Percentiles rank a stretch among this genome's conserved stretches.
phyloP scores from a whole-genome alignment of 2,329 filamentous ascomycete species.

The Fusarium albosuccineum region DNA sequence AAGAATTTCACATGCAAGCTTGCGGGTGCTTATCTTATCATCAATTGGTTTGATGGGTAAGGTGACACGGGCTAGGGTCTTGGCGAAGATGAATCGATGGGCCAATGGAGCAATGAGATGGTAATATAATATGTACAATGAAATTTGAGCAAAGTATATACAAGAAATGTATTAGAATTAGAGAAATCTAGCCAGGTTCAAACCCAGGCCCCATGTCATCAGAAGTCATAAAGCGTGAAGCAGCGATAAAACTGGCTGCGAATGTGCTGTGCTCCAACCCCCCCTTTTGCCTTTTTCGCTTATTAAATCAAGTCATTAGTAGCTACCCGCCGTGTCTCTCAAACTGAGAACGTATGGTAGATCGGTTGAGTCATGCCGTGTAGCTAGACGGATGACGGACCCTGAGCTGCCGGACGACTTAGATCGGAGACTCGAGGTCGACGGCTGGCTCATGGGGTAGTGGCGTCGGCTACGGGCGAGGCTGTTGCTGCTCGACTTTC shows the following conservation, averaged over 20 bases:
- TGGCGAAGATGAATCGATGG: no score
- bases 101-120: not conserved
- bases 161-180: slow-evolving; percentile 41
- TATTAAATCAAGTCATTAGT: slow-evolving; percentile 23
- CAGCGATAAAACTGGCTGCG: slow-evolving; percentile 1
- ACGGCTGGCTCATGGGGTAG: slow-evolving; percentile 55
- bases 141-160: slow-evolving; percentile 13
- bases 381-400: slow-evolving; percentile 64
- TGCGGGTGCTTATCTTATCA: slow-evolving; percentile 42
- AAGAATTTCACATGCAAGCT: slow-evolving; percentile 46
- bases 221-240: slow-evolving; percentile 40
- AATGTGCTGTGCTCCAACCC: slow-evolving; percentile 12
- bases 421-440: slow-evolving; percentile 57
- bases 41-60: slow-evolving; percentile 16
- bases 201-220: slow-evolving; percentile 17
- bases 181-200: slow-evolving; percentile 30
- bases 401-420: slow-evolving; percentile 53
- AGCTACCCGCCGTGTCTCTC: slow-evolving; percentile 48
- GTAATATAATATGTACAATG: not conserved
- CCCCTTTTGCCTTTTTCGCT: not conserved
- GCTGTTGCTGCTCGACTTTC: slow-evolving; percentile 54
- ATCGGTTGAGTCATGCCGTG: slow-evolving; percentile 48
- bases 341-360: slow-evolving; percentile 56
- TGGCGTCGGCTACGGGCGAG: slow-evolving; percentile 59
- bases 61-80: slow-evolving; percentile 3